A percentile compares a stretch with the other conserved stretches of the same genome.
Evolutionary conservation across 179 eudicot genomes (phyloP).

Genomic region (Vitellaria paradoxa): DNA sequence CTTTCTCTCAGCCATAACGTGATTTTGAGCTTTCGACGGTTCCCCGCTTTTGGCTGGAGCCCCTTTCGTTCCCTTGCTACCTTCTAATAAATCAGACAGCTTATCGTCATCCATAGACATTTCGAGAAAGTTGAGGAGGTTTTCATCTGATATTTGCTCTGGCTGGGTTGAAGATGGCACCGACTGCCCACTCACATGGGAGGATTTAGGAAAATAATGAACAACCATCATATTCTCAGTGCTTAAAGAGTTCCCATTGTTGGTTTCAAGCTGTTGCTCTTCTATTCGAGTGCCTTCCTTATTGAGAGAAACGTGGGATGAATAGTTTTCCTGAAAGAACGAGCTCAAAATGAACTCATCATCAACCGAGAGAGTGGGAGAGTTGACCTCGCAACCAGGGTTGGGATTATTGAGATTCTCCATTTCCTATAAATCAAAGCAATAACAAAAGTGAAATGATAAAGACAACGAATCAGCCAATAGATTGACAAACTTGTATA

Average conservation of each 20-base stretch:
- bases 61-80: neutral
- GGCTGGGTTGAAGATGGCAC: too few relatives aligned
- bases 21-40: conserved; percentile 15
- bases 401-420: neutral
- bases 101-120: neutral
- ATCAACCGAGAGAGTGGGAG: too few relatives aligned
- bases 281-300: neutral
- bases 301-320: too few relatives aligned
- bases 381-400: neutral
- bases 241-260: neutral
- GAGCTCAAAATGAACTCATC: neutral
- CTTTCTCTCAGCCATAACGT: conserved; percentile 23
- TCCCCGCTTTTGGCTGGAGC: neutral
- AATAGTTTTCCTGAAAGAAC: neutral
- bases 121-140: neutral
- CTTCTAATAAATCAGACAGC: neutral
- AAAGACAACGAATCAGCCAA: too few relatives aligned
- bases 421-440: neutral
- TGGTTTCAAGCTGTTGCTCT: too few relatives aligned
- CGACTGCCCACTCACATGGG: too few relatives aligned
- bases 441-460: too few relatives aligned
- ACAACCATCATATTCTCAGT: neutral
- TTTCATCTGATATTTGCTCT: neutral
- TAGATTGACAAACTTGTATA: too few relatives aligned
- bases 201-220: neutral